Conservation (phyloP, 352 stramenopile genomes). For the Chrysophaeum taylorii region DNA sequence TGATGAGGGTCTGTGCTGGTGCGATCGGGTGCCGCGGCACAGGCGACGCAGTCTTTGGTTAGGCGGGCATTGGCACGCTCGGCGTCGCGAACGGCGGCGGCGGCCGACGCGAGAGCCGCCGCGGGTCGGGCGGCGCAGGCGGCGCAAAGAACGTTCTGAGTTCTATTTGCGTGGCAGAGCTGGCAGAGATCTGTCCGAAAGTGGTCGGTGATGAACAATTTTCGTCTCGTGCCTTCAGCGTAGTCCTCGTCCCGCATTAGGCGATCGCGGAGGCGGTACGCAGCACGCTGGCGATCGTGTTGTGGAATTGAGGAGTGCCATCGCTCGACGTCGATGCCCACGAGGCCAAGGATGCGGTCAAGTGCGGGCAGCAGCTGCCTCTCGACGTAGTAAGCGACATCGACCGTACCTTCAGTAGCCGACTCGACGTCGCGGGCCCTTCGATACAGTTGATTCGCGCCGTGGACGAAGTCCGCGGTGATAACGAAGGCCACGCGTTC, state of each 20-base stretch:
- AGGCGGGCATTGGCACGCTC: background rate
- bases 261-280: background rate
- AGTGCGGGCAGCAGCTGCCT: slow-evolving; percentile 28
- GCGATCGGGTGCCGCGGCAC: background rate
- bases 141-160: background rate
- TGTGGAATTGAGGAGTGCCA: slow-evolving; percentile 28
- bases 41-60: background rate
- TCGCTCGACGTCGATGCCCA: slow-evolving; percentile 29
- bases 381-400: slow-evolving; percentile 53
- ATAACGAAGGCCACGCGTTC: background rate
- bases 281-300: background rate
- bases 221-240: no score
- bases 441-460: slow-evolving; percentile 36
- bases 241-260: background rate
- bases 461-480: background rate
- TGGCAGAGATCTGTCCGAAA: background rate
- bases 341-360: slow-evolving; percentile 29
- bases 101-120: background rate
- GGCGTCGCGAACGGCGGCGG: background rate
- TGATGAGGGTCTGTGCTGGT: no score
- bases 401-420: no score
- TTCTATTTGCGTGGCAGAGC: background rate
- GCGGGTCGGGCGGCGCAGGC: background rate
- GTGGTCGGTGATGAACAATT: background rate
- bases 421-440: slow-evolving; percentile 63